Base-by-base conservation (phyloP, 176 grass and related monocot genomes). In the Raddia guianensis region DNA sequence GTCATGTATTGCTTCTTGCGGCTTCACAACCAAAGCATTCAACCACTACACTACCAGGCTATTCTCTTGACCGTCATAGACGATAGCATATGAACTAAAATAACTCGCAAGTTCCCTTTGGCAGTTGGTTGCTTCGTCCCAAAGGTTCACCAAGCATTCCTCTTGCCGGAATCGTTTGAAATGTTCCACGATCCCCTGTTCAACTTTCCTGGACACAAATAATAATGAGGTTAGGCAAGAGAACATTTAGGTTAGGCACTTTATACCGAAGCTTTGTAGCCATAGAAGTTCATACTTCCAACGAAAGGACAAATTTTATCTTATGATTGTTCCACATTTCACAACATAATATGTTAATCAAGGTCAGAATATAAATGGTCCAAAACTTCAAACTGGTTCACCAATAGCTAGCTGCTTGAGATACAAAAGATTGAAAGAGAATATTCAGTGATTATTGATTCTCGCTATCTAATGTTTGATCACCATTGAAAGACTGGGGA, bases 211-310 rank as follows among this genome's bases (percentile, higher is more conserved):
- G 73, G n/a, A 50, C 14, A 82, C 73, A 49, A 52, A 71, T 37
- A 57, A 71, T 43, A 52, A 49, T 75, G 72, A 78, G 45, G 88
- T 90, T 90, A 90, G 88, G 83, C 83, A 86, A 9, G 11, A 78
- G 73, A 82, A 86, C 74, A 5, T 77, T 53, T 86, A 82, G 82
- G 78, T 86, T 89, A 82, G 87, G 87, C 72, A 32, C 46, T 73
- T 73, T 45, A 59, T 73, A 52, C 66, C 44, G 58, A 82, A 82
- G 51, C n/a, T 78, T 52, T 49, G 21, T 33, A 32, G 1, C 37
- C 4, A 40, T 40, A 40, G 37, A 40, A 45, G 65, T 77, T 75
- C 48, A 8, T 27, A 32, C 34, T 42, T 66, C 67, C 74, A 73
- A 71, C 47, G 63, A 52, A 32, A 81, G 66, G 66, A 20, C 42